Conservation (phyloP, 164 flowering plant species). For the Saururus chinensis region DNA sequence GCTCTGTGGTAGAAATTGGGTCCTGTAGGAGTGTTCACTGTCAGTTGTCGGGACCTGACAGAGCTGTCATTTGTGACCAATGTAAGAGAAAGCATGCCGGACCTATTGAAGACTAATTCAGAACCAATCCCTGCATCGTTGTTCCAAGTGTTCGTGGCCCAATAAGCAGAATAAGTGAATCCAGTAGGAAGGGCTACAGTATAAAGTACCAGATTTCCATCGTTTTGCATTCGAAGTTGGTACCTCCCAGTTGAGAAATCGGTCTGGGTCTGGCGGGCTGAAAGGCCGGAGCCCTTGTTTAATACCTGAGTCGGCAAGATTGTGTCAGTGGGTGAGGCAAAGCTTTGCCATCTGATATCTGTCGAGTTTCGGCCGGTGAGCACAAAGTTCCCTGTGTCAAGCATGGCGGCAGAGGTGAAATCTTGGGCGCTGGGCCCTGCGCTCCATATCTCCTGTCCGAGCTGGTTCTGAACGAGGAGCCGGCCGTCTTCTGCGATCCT, state of each 20-base stretch:
- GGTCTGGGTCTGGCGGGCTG: constrained; percentile 12
- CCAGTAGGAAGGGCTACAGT: constrained; percentile 8
- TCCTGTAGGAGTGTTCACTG: neutral
- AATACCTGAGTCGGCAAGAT: constrained; percentile 30
- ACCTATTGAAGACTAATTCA: constrained; percentile 21
- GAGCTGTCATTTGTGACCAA: constrained; percentile 8
- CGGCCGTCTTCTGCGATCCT: constrained; percentile 16
- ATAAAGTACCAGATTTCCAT: constrained; percentile 33
- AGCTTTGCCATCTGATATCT: constrained; percentile 4
- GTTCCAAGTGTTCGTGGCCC: constrained; percentile 5
- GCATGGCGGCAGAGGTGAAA: constrained; percentile 26
- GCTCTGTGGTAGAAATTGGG: constrained; percentile 24
- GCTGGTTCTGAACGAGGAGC: constrained; percentile 15
- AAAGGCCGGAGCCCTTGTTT: constrained; percentile 4
- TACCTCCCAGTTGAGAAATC: constrained; percentile 31
- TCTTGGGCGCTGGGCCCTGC: neutral
- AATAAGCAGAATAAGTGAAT: constrained; percentile 4
- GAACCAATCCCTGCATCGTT: neutral
- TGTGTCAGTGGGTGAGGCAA: constrained; percentile 24
- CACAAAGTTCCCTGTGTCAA: constrained; percentile 37
- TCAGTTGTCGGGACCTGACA: neutral
- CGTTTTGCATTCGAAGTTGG: constrained; percentile 10
- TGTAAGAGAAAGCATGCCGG: constrained; percentile 19
- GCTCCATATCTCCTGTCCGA: constrained; percentile 11
- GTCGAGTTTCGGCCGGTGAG: constrained; percentile 6